A percentile compares a stretch with the other conserved stretches of the same genome.
Evolutionary conservation across 1,139 yeast genomes (phyloP).

Genomic region (Candida pseudoviswanathii): DNA sequence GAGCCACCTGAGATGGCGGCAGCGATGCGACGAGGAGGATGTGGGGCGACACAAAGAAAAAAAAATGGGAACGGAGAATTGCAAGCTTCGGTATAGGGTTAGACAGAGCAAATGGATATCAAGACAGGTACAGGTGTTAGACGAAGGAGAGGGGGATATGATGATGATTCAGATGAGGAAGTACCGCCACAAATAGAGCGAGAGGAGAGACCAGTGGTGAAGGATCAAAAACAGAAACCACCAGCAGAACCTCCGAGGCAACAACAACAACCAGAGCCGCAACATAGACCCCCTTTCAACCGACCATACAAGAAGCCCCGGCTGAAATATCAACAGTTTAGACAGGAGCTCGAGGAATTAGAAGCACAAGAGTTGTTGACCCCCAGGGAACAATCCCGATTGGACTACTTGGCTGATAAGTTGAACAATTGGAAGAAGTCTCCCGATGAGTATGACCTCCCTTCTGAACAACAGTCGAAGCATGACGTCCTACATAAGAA

Average conservation of each 20-base stretch:
- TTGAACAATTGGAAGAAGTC: constrained; percentile 3
- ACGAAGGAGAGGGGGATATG: constrained; percentile 15
- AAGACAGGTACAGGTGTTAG: constrained; percentile 24
- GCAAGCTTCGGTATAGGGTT: too few species aligned
- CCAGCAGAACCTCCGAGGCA: neutral
- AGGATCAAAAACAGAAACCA: neutral
- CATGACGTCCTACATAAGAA: constrained; percentile 35
- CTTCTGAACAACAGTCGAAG: constrained; percentile 53
- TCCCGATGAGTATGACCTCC: constrained; percentile 31
- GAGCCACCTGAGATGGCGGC: neutral
- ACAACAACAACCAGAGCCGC: neutral
- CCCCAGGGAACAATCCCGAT: constrained; percentile 9
- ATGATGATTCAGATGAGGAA: constrained; percentile 2
- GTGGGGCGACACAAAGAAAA: neutral
- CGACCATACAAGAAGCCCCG: constrained; percentile 8
- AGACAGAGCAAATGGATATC: constrained; percentile 10
- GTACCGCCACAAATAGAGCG: neutral
- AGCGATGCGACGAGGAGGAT: neutral
- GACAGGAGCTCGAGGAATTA: constrained; percentile 47
- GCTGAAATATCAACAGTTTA: constrained; percentile 48
- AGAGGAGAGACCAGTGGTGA: neutral
- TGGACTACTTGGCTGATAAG: constrained; percentile 6
- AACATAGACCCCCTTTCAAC: neutral
- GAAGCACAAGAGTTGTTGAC: constrained; percentile 26
- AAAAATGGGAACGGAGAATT: neutral